Percentiles rank a stretch among this genome's conserved stretches.
These are phyloP conservation scores for Rhododendron williamsianum DNA, from an alignment of 148 eudicot species.

Conservation along the genomic window DNA sequence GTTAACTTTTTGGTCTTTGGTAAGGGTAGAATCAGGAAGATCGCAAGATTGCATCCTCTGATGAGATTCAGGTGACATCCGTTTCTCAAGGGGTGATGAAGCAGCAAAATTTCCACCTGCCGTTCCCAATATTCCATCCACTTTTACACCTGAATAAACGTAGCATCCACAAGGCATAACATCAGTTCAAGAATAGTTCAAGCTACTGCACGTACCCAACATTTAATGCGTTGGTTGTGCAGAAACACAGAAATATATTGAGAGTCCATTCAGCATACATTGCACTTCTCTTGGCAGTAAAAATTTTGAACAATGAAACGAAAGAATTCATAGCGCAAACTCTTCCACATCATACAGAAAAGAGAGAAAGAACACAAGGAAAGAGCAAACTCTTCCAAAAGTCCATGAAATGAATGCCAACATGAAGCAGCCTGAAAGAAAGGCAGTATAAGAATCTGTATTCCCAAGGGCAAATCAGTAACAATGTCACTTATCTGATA, in stretches of 20 bases:
- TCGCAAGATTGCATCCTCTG: conserved; percentile 25
- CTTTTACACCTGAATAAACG: conserved; percentile 30
- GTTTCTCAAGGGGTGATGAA: conserved; percentile 45
- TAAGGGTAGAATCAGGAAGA: conserved; percentile 25
- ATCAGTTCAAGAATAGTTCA: conserved; percentile 2
- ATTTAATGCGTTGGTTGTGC: background rate
- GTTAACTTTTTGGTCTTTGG: conserved; percentile 30
- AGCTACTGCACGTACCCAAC: background rate
- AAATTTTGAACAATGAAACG: background rate
- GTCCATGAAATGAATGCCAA: background rate
- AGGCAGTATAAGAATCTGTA: background rate
- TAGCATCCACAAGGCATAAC: background rate
- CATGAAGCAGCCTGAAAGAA: background rate
- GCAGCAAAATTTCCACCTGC: conserved; percentile 31
- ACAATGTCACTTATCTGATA: background rate
- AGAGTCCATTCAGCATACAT: background rate
- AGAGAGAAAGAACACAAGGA: background rate
- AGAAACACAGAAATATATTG: background rate
- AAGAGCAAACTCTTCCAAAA: background rate
- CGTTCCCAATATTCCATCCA: conserved; percentile 8
- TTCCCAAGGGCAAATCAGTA: background rate
- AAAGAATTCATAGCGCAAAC: background rate
- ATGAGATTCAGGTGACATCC: conserved; percentile 29
- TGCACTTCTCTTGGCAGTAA: background rate
- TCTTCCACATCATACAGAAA: background rate